Percentiles rank a stretch among this genome's conserved stretches.
phyloP scores from a whole-genome alignment of 2,329 filamentous ascomycete genomes.

The Trichoderma harzianum region DNA sequence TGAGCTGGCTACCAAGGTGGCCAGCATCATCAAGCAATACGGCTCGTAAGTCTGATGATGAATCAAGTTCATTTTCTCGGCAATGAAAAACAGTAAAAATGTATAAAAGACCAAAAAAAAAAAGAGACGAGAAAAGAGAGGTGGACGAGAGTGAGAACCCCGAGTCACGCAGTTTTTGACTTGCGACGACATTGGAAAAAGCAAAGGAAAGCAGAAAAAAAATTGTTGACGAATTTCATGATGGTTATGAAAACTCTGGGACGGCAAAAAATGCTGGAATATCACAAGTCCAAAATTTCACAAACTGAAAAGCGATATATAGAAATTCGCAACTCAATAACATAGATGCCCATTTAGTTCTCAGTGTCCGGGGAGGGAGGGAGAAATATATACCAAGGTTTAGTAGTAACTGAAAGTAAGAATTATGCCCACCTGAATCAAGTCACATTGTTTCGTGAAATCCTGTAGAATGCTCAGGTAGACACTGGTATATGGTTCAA shows the following conservation, averaged over 20 bases:
- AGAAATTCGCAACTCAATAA: neutral
- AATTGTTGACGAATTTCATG: conserved; percentile 7
- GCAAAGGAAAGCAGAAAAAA: neutral
- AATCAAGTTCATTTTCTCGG: neutral
- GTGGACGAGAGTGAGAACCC: neutral
- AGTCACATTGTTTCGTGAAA: too few relatives aligned
- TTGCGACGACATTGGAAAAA: neutral
- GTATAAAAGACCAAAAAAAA: neutral
- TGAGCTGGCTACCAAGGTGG: conserved; percentile 81
- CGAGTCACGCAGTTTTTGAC: neutral
- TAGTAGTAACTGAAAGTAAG: neutral
- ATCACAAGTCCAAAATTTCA: neutral
- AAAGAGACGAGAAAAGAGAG: neutral
- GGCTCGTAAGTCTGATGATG: conserved; percentile 28
- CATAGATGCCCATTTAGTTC: neutral
- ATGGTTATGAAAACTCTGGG: conserved; percentile 14
- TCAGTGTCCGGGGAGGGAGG: neutral
- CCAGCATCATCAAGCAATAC: conserved; percentile 65
- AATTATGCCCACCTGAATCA: neutral
- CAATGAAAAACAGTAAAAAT: neutral
- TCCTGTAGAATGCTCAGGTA: neutral
- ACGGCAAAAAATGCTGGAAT: neutral
- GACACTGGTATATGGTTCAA: neutral
- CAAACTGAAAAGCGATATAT: neutral
- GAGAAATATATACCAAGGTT: neutral